These are phyloP conservation scores for Tolypocladium ovalisporum DNA, from an alignment of 2,329 filamentous ascomycete species.

Conservation along the genomic window DNA sequence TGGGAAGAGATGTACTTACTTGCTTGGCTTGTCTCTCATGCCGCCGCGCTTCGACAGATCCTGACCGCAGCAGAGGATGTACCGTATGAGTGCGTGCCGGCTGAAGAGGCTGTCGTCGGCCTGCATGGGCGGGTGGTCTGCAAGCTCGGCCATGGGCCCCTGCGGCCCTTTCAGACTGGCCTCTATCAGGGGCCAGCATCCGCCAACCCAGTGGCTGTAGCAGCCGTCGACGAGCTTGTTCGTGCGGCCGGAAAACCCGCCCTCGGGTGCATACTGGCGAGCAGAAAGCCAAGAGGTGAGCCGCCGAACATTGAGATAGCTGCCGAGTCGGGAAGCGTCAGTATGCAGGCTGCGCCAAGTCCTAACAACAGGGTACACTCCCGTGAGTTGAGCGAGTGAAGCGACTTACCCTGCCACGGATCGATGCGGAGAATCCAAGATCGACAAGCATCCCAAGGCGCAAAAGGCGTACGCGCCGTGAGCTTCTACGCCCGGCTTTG, in stretches of 20 bases:
- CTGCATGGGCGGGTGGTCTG: conserved; percentile 17
- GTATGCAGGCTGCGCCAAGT: conserved; percentile 18
- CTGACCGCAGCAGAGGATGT: conserved; percentile 85
- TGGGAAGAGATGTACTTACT: conserved; percentile 42
- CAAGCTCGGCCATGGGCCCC: conserved; percentile 15
- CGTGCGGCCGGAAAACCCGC: conserved; percentile 84
- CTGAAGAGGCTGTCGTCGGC: conserved; percentile 53
- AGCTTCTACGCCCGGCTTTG: conserved; percentile 76
- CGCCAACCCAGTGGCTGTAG: conserved; percentile 96
- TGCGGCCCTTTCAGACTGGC: conserved; percentile 54
- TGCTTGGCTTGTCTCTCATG: conserved; percentile 85
- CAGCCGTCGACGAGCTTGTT: conserved; percentile 98
- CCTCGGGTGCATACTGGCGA: conserved; percentile 82
- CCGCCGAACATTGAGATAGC: conserved; percentile 64
- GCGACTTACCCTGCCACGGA: conserved; percentile 57
- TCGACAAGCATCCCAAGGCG: conserved; percentile 77
- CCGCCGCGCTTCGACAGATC: conserved; percentile 61
- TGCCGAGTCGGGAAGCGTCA: conserved; percentile 26
- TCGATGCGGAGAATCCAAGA: conserved; percentile 68
- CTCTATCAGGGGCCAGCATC: conserved; percentile 86
- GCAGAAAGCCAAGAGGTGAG: conserved; percentile 82
- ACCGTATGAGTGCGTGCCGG: conserved; percentile 74
- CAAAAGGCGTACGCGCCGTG: conserved; percentile 97
- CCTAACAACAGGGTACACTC: conserved; percentile 14
- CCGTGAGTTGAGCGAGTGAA: conserved; percentile 2